Base-by-base conservation (phyloP, 176 grass and related monocot species). In the Oropetium thomaeum region DNA sequence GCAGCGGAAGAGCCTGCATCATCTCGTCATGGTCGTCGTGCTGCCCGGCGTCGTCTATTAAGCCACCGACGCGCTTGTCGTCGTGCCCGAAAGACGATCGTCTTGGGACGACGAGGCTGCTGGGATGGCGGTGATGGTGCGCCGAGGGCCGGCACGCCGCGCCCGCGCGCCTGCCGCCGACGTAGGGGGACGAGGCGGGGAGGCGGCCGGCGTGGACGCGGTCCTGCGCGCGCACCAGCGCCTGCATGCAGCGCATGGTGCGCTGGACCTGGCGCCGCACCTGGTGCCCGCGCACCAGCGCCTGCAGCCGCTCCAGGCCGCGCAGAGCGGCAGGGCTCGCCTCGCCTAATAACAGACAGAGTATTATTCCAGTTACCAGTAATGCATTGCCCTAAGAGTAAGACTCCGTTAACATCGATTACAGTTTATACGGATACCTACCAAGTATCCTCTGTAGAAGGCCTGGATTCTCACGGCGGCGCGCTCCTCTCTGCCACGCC, bases 391-490 rank as follows among this genome's bases (percentile, higher is more conserved):
- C n/a, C n/a, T n/a, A n/a, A n/a, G n/a, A n/a, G n/a, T n/a, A 17
- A 47, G 15, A 5, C 3, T 47, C 3, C 14, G n/a, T n/a, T n/a
- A n/a, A n/a, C n/a, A n/a, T n/a, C n/a, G n/a, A n/a, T n/a, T n/a
- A n/a, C n/a, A n/a, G n/a, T n/a, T n/a, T n/a, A 61, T 0, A 47
- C 3, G 2, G 13, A 1, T 17, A 2, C 81, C 70, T 81, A 93
- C 93, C 93, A 97, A 54, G 60, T 89, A 97, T 5, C 90, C 93
- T 44, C 90, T 81, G 80, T 97, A 97, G 84, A 83, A 97, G 2
- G 93, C 66, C 64, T 97, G 93, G 86, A 97, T 93, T 45, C 85
- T 76, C 76, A 89, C 44, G 52, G 90, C 87, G 13, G 93, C 93
- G 34, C 73, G 67, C 25, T 89, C 85, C 77, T 88, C 90, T 76